Percentiles rank a stretch among this genome's conserved stretches.
These are phyloP conservation scores for Trametes hirsuta DNA, from an alignment of 1,284 basidiomycete species.

Conservation along the genomic window DNA sequence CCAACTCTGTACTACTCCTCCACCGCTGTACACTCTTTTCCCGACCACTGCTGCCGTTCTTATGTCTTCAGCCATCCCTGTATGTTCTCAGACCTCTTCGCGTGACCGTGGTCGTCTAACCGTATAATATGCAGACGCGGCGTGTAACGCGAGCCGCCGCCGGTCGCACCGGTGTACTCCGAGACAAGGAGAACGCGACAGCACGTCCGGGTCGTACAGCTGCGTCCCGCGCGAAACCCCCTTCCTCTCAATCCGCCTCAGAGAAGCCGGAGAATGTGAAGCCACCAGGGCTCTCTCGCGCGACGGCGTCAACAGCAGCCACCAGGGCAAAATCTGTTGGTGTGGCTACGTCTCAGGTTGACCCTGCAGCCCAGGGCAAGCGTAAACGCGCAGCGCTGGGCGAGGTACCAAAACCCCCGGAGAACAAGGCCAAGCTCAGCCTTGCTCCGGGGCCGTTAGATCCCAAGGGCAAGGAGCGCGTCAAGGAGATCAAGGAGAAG, in stretches of 20 bases:
- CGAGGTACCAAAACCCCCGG: constrained; percentile 60
- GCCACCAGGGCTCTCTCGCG: constrained; percentile 31
- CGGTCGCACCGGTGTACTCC: constrained; percentile 47
- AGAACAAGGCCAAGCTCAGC: constrained; percentile 44
- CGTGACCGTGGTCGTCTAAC: neutral
- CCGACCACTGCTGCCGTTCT: constrained; percentile 25
- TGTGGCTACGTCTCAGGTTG: constrained; percentile 40
- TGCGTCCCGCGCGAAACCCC: constrained; percentile 61
- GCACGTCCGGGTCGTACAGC: constrained; percentile 55
- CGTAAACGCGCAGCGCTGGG: constrained; percentile 76
- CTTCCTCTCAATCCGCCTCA: constrained; percentile 43
- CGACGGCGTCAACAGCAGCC: constrained; percentile 41
- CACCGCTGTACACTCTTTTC: constrained; percentile 24
- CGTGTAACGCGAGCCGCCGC: constrained; percentile 60
- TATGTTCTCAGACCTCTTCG: constrained; percentile 21
- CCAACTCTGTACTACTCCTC: constrained; percentile 27
- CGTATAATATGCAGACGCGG: constrained; percentile 46
- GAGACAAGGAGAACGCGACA: constrained; percentile 63
- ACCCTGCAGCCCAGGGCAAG: constrained; percentile 53
- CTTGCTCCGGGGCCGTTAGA: constrained; percentile 27
- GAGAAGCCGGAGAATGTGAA: constrained; percentile 41
- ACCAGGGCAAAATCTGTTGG: constrained; percentile 38
- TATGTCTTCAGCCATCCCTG: constrained; percentile 42
- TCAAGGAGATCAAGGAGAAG: constrained; percentile 47
- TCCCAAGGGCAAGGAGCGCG: constrained; percentile 45